Conservation (phyloP, 768 basidiomycete genomes). For the Tulasnella calospora region DNA sequence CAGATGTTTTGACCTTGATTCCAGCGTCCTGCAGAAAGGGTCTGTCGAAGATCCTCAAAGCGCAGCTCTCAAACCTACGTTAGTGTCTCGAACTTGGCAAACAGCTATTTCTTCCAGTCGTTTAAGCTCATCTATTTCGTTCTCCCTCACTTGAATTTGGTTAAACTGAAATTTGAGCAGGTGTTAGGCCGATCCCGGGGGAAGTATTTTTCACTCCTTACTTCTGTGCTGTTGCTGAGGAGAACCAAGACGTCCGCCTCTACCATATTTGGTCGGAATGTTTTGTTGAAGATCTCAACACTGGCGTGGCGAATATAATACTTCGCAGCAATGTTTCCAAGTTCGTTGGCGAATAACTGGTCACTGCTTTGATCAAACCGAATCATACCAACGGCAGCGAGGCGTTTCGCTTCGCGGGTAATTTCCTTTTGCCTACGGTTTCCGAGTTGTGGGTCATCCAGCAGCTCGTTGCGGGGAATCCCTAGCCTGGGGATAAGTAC, state of each 20-base stretch:
- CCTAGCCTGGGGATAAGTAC: slow-evolving; percentile 45
- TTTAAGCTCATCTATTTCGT: slow-evolving; percentile 79
- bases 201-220: slow-evolving; percentile 36
- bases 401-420: slow-evolving; percentile 55
- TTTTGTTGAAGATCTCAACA: slow-evolving; percentile 77
- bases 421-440: slow-evolving; percentile 66
- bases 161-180: slow-evolving; percentile 57
- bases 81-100: background rate
- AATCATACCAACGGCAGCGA: slow-evolving; percentile 76
- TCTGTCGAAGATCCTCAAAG: background rate
- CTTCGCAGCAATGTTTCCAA: slow-evolving; percentile 93
- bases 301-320: slow-evolving; percentile 88
- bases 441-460: slow-evolving; percentile 69
- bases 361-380: slow-evolving; percentile 57
- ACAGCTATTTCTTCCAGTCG: slow-evolving; percentile 46
- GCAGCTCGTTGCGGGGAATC: slow-evolving; percentile 59
- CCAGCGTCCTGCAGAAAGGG: slow-evolving; percentile 48
- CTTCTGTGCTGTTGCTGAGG: slow-evolving; percentile 89
- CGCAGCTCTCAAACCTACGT: background rate
- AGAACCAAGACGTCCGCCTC: slow-evolving; percentile 87
- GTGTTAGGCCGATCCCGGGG: background rate
- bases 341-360: slow-evolving; percentile 70
- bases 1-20: background rate
- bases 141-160: slow-evolving; percentile 90
- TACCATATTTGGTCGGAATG: slow-evolving; percentile 76